A percentile compares a stretch with the other conserved stretches of the same genome.
Evolutionary conservation across 495 filamentous ascomycete genomes (phyloP).

Genomic region (Neurospora intermedia): DNA sequence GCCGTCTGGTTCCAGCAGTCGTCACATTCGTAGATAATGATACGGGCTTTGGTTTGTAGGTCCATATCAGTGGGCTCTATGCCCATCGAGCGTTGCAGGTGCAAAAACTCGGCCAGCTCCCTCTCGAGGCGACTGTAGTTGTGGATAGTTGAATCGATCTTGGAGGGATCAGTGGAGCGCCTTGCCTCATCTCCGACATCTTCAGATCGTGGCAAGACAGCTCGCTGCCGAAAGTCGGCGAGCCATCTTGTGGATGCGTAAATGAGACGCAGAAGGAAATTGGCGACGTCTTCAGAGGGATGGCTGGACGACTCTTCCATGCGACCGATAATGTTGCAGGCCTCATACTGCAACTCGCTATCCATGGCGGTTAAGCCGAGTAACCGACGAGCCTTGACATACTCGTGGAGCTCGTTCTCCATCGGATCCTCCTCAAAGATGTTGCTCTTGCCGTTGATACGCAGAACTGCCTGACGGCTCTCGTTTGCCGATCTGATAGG

Average conservation of each 20-base stretch:
- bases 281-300: slow-evolving; percentile 33
- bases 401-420: slow-evolving; percentile 37
- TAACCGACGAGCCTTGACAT: slow-evolving; percentile 35
- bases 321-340: slow-evolving; percentile 38
- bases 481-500: slow-evolving; percentile 24
- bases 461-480: slow-evolving; percentile 24
- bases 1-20: slow-evolving; percentile 66
- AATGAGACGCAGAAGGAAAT: slow-evolving; percentile 39
- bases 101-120: slow-evolving; percentile 48
- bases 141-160: slow-evolving; percentile 42
- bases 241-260: slow-evolving; percentile 34
- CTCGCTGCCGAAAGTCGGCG: slow-evolving; percentile 35
- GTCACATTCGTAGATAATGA: slow-evolving; percentile 53
- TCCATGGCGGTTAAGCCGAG: slow-evolving; percentile 45
- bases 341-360: slow-evolving; percentile 40
- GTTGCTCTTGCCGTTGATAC: slow-evolving; percentile 36
- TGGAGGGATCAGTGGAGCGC: slow-evolving; percentile 39
- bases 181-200: slow-evolving; percentile 32
- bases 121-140: slow-evolving; percentile 46
- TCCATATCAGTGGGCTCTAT: slow-evolving; percentile 48
- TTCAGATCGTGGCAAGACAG: slow-evolving; percentile 38
- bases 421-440: slow-evolving; percentile 38
- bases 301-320: slow-evolving; percentile 34
- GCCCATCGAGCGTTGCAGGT: slow-evolving; percentile 36
- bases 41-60: slow-evolving; percentile 51